These are phyloP conservation scores for Zygosaccharomyces pseudobailii DNA, from an alignment of 1,139 yeast species.

Conservation along the genomic window DNA sequence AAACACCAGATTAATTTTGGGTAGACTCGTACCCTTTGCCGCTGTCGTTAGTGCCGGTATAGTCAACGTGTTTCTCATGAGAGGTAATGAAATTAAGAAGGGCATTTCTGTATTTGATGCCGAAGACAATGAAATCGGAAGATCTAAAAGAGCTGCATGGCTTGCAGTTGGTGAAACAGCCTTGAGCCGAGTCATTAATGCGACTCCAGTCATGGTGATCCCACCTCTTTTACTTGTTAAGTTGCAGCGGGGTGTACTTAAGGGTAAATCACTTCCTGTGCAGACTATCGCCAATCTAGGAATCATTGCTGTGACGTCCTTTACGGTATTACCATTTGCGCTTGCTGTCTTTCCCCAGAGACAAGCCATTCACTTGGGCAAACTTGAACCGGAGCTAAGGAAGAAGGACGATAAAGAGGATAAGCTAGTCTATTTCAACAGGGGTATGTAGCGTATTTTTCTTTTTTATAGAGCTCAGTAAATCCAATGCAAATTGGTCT, in stretches of 20 bases:
- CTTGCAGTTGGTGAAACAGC: slow-evolving; percentile 99
- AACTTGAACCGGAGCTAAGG: slow-evolving; percentile 61
- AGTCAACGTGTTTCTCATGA: slow-evolving; percentile 90
- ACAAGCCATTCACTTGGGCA: slow-evolving; percentile 51
- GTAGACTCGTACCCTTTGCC: slow-evolving; percentile 92
- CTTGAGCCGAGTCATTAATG: slow-evolving; percentile 86
- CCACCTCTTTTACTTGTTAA: slow-evolving; percentile 82
- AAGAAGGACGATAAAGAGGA: slow-evolving; percentile 43
- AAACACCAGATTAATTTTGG: slow-evolving; percentile 61
- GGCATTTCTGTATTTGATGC: slow-evolving; percentile 72
- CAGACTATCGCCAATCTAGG: slow-evolving; percentile 76
- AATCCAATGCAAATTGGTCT: slow-evolving; percentile 18
- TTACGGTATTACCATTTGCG: slow-evolving; percentile 88
- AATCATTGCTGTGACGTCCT: slow-evolving; percentile 76
- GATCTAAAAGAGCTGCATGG: slow-evolving; percentile 78
- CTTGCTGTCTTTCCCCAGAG: slow-evolving; percentile 93
- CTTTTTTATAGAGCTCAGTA: background rate
- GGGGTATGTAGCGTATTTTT: slow-evolving; percentile 61
- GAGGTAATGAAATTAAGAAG: slow-evolving; percentile 86
- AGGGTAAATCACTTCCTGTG: slow-evolving; percentile 58
- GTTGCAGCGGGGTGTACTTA: slow-evolving; percentile 65
- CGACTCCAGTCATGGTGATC: slow-evolving; percentile 94
- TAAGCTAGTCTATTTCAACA: slow-evolving; percentile 71
- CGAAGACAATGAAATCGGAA: slow-evolving; percentile 67
- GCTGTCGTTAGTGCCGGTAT: slow-evolving; percentile 97